These are phyloP conservation scores for Blastobotrys ciferrii DNA, from an alignment of 1,139 yeast genomes.

Conservation along the genomic window DNA sequence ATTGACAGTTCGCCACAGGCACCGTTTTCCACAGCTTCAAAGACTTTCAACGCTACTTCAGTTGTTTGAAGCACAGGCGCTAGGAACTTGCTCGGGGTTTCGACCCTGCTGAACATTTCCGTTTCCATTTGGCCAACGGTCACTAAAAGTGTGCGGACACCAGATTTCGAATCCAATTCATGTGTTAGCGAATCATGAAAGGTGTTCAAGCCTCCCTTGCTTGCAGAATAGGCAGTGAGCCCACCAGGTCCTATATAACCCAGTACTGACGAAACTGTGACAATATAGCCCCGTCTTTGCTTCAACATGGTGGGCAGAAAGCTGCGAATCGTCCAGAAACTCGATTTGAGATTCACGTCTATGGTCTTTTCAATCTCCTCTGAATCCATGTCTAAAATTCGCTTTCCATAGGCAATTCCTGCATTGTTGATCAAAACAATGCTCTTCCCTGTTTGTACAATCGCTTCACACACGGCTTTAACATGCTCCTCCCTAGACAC, in stretches of 20 bases:
- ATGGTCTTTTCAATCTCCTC: slow-evolving; percentile 38
- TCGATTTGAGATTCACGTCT: slow-evolving; percentile 57
- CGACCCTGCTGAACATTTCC: slow-evolving; percentile 61
- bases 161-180: slow-evolving; percentile 48
- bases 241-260: slow-evolving; percentile 71
- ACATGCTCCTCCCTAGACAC: slow-evolving; percentile 43
- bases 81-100: slow-evolving; percentile 63
- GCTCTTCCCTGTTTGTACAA: slow-evolving; percentile 38
- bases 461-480: slow-evolving; percentile 32
- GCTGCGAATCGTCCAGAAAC: slow-evolving; percentile 48
- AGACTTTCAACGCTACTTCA: slow-evolving; percentile 57
- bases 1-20: slow-evolving; percentile 62
- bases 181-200: slow-evolving; percentile 75
- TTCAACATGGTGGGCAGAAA: slow-evolving; percentile 39
- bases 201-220: slow-evolving; percentile 78
- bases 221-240: slow-evolving; percentile 73
- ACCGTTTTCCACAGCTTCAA: slow-evolving; percentile 56
- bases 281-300: slow-evolving; percentile 47
- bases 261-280: slow-evolving; percentile 58
- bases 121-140: slow-evolving; percentile 84
- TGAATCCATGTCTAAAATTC: slow-evolving; percentile 41
- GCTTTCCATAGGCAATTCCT: slow-evolving; percentile 55
- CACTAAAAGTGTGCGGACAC: slow-evolving; percentile 67
- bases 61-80: slow-evolving; percentile 76
- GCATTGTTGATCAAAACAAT: slow-evolving; percentile 72